phyloP scores from a whole-genome alignment of 1,139 yeast genomes.

The Scheffersomyces titani region DNA sequence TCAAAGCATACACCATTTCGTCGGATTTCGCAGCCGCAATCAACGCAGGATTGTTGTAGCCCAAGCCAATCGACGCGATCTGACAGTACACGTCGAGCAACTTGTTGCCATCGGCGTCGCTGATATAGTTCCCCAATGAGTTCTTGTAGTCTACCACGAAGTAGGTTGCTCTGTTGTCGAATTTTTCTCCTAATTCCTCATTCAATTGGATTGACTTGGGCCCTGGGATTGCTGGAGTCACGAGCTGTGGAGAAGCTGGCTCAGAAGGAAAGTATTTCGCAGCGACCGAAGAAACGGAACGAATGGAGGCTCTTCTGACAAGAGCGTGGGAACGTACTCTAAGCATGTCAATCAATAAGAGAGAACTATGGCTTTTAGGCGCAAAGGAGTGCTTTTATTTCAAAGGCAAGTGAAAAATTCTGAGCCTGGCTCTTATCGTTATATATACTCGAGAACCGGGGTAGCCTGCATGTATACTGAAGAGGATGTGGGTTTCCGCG shows the following conservation, averaged over 20 bases:
- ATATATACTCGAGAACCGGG: not conserved
- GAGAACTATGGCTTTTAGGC: not conserved
- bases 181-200: slow-evolving; percentile 53
- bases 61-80: slow-evolving; percentile 72
- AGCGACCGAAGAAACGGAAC: slow-evolving; percentile 14
- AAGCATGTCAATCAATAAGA: not conserved
- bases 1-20: slow-evolving; percentile 66
- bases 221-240: slow-evolving; percentile 57
- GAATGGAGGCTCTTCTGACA: not conserved
- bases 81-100: slow-evolving; percentile 70
- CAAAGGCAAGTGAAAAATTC: not conserved
- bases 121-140: slow-evolving; percentile 68
- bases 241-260: slow-evolving; percentile 52
- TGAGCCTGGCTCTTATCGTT: not conserved
- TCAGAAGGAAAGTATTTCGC: slow-evolving; percentile 49
- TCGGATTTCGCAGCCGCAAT: slow-evolving; percentile 61
- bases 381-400: not conserved
- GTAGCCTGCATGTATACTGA: not conserved
- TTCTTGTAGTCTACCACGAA: slow-evolving; percentile 67
- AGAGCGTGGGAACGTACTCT: not conserved
- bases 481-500: not conserved
- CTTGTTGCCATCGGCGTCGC: slow-evolving; percentile 69
- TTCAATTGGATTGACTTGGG: slow-evolving; percentile 53
- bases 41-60: slow-evolving; percentile 75
- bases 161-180: slow-evolving; percentile 69